Evolutionary conservation across 768 basidiomycete genomes (phyloP).

Genomic region (Mycena venus): DNA sequence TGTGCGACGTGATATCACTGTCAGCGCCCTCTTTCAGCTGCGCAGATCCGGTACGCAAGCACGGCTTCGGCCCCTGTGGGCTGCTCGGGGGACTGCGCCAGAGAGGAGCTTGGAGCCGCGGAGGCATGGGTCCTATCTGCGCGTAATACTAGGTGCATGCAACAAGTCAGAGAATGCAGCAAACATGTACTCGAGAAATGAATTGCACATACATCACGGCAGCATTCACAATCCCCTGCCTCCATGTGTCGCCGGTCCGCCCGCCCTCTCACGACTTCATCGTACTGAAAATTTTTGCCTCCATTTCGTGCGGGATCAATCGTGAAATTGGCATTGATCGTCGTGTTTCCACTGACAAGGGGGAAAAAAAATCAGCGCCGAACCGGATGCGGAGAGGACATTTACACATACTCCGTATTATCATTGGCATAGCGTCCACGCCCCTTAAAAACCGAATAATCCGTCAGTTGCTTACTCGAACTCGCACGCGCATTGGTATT

Average conservation of each 20-base stretch:
- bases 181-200: slow-evolving; percentile 4
- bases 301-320: slow-evolving; percentile 65
- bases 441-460: slow-evolving; percentile 47
- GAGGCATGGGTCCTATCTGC: slow-evolving; percentile 64
- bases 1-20: slow-evolving; percentile 54
- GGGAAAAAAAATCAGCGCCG: not conserved
- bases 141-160: slow-evolving; percentile 65
- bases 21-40: slow-evolving; percentile 36
- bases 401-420: slow-evolving; percentile 13
- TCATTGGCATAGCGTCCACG: slow-evolving; percentile 54
- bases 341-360: slow-evolving; percentile 38
- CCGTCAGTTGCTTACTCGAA: slow-evolving; percentile 30
- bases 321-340: slow-evolving; percentile 63
- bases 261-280: slow-evolving; percentile 69
- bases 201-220: slow-evolving; percentile 61
- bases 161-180: not conserved
- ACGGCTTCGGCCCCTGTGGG: slow-evolving; percentile 2
- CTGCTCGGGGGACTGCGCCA: slow-evolving; percentile 61
- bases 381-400: not conserved
- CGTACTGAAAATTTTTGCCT: slow-evolving; percentile 64
- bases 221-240: slow-evolving; percentile 75
- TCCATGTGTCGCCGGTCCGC: slow-evolving; percentile 64
- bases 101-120: slow-evolving; percentile 59
- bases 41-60: not conserved
- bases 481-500: slow-evolving; percentile 24